These are phyloP conservation scores for Rhizoclosmatium sp. DNA, from an alignment of 192 early-diverging fungal genomes.

Conservation along the genomic window DNA sequence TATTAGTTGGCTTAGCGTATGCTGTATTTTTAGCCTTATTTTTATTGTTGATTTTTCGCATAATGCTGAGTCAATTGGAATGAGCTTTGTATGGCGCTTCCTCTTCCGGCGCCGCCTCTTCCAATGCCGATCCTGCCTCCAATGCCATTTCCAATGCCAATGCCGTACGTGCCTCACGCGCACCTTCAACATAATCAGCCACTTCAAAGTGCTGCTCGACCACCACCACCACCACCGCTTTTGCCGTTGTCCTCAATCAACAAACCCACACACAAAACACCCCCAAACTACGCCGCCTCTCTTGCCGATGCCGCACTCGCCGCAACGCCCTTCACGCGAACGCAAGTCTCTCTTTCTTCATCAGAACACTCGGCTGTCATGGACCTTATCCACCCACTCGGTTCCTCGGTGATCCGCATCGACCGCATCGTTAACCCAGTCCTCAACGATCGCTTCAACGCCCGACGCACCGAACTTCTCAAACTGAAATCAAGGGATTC, in stretches of 20 bases:
- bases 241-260: not conserved
- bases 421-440: not conserved
- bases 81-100: too few relatives aligned
- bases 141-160: not conserved
- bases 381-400: not conserved
- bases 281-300: not conserved
- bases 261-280: not conserved
- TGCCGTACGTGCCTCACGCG: not conserved
- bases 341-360: not conserved
- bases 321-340: not conserved
- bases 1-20: not conserved
- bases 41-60: constrained; percentile 1
- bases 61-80: too few relatives aligned
- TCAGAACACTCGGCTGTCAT: not conserved
- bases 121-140: not conserved
- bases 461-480: not conserved
- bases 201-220: too few relatives aligned
- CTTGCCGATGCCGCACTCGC: not conserved
- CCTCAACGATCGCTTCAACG: not conserved
- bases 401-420: not conserved
- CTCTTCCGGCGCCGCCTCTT: not conserved
- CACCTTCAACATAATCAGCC: too few relatives aligned
- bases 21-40: not conserved
- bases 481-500: not conserved
- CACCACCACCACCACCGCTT: not conserved